Conservation (phyloP, 164 flowering plant species). For the Aristolochia californica region DNA sequence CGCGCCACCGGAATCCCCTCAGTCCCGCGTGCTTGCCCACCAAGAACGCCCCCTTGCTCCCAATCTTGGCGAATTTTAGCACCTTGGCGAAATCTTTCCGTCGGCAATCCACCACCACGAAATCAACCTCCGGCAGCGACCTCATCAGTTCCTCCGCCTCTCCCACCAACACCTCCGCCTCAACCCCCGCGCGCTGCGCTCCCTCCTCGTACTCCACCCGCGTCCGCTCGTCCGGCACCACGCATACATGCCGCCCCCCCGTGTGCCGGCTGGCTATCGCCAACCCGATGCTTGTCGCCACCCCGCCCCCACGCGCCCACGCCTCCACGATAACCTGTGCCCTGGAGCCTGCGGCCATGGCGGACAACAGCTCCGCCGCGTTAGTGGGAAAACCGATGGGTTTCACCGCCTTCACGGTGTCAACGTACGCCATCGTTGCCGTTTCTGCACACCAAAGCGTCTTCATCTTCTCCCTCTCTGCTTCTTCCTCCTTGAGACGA, state of each 20-base stretch:
- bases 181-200: conserved; percentile 20
- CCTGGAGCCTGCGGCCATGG: conserved; percentile 54
- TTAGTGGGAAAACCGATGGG: conserved; percentile 7
- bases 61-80: conserved; percentile 36
- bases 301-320: conserved; percentile 48
- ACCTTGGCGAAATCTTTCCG: conserved; percentile 33
- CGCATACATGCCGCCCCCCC: conserved; percentile 59
- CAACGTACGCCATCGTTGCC: conserved; percentile 72
- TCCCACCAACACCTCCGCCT: conserved; percentile 51
- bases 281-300: conserved; percentile 55
- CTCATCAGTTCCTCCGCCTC: conserved; percentile 48
- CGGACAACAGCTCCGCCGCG: conserved; percentile 43
- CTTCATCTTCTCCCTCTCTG: conserved; percentile 35
- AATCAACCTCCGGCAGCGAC: conserved; percentile 47
- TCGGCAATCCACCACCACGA: conserved; percentile 63
- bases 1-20: conserved; percentile 37
- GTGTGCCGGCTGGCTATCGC: conserved; percentile 55
- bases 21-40: conserved; percentile 49
- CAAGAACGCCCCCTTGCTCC: conserved; percentile 61
- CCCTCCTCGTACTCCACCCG: conserved; percentile 35
- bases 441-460: conserved; percentile 74
- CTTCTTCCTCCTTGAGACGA: too few species aligned
- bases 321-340: conserved; percentile 41
- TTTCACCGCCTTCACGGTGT: conserved; percentile 63
- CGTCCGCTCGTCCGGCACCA: conserved; percentile 58